Conservation (phyloP, 106 monocot genomes). For the Dioscorea zingiberensis region DNA sequence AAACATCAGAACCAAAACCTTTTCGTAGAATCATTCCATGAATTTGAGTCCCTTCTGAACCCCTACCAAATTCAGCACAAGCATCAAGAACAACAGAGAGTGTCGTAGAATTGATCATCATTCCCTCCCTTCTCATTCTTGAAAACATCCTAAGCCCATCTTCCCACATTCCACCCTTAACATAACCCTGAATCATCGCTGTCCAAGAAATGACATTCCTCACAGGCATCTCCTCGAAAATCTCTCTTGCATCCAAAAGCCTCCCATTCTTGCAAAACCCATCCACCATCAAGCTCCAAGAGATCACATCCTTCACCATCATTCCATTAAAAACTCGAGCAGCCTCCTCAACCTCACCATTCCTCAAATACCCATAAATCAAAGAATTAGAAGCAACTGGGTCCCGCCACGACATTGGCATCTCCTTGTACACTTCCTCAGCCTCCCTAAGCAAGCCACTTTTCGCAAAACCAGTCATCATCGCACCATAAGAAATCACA, state of each 20-base stretch:
- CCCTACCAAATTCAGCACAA: constrained; percentile 18
- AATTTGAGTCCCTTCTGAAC: constrained; percentile 38
- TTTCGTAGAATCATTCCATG: constrained; percentile 30
- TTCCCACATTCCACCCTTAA: constrained; percentile 27
- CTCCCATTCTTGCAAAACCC: constrained; percentile 44
- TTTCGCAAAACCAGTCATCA: constrained; percentile 42
- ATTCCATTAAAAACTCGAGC: constrained; percentile 27
- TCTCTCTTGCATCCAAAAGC: constrained; percentile 24
- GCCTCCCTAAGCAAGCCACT: constrained; percentile 46
- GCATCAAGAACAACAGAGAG: constrained; percentile 48
- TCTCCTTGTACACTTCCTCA: constrained; percentile 27
- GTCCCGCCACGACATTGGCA: constrained; percentile 42
- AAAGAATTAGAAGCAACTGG: constrained; percentile 56
- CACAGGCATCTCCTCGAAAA: constrained; percentile 34
- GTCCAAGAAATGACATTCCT: constrained; percentile 64
- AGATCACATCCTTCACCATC: constrained; percentile 33
- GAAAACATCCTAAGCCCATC: constrained; percentile 33
- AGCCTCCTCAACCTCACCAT: constrained; percentile 30
- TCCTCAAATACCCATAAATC: constrained; percentile 42
- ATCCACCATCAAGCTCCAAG: constrained; percentile 61
- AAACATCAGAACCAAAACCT: constrained; percentile 36
- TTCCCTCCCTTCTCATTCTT: constrained; percentile 45
- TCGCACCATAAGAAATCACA: constrained; percentile 36
- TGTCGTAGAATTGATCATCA: constrained; percentile 31
- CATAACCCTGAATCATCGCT: constrained; percentile 37